Evolutionary conservation across 2,329 filamentous ascomycete species (phyloP).

Genomic region (Orbilia javanica): DNA sequence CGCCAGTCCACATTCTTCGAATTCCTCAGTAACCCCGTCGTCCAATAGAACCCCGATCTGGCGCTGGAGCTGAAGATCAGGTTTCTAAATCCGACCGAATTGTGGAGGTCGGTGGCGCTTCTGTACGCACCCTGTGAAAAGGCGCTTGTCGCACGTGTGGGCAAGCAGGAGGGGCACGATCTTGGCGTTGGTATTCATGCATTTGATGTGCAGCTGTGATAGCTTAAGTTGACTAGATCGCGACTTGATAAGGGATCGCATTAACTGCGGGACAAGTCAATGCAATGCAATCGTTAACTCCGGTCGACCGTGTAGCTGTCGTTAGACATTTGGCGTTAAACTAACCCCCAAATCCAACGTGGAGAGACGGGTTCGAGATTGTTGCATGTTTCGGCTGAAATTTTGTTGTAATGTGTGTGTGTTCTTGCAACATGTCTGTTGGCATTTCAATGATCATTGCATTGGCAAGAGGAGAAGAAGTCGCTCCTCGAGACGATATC

Average conservation of each 20-base stretch:
- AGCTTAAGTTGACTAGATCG: slow-evolving; percentile 3
- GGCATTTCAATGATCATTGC: slow-evolving; percentile 1
- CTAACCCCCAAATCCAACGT: background rate
- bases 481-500: background rate
- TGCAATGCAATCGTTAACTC: slow-evolving; percentile 7
- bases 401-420: background rate
- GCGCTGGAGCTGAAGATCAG: background rate
- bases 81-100: background rate
- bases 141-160: slow-evolving; percentile 26
- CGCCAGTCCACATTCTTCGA: background rate
- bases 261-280: background rate
- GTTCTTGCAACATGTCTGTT: slow-evolving; percentile 1
- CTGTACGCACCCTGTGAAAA: slow-evolving; percentile 3
- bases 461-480: background rate
- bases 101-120: slow-evolving; percentile 11
- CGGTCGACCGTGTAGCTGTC: background rate
- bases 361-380: background rate
- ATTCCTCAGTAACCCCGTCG: background rate
- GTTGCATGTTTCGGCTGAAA: slow-evolving; percentile 13
- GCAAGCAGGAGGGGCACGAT: background rate
- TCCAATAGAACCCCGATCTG: slow-evolving; percentile 1
- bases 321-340: slow-evolving; percentile 4
- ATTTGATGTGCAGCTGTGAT: slow-evolving; percentile 8
- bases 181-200: slow-evolving; percentile 8
- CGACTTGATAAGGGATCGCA: slow-evolving; percentile 23